Evolutionary conservation across 2,329 filamentous ascomycete species (phyloP), one percentile per base, ranked within the genome.

Genomic region (Ambrosiella cleistominuta): DNA sequence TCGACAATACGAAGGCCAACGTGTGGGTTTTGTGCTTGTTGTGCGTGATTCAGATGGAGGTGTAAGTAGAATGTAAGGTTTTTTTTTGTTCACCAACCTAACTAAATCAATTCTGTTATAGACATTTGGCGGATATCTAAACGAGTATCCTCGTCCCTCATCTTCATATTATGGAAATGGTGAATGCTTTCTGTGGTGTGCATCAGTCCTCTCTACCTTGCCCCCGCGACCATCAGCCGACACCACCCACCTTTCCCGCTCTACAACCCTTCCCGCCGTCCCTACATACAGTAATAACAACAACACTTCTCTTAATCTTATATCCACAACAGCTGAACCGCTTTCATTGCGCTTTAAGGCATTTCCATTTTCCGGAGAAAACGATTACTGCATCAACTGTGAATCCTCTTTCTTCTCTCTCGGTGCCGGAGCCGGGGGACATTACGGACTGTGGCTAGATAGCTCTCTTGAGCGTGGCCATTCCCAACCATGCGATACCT

Each of bases 331-430:
- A 47, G 2, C 64, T 65, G 4, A 63, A 63, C 49, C 66, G 66
- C 11, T 62, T 63, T 78, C 82, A 35, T 88, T 97, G 64, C 82
- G 93, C 17, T 98, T 98, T 77, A 96, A 95, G 71, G 91, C 91
- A 0, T 98, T 97, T 65, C 90, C 91, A 0, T 97, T 96, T 67
- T 94, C 86, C 59, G 93, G 93, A 4, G 80, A 95, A 45, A 97
- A 98, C 68, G 93, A 97, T 69, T 98, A 95, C 68, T 88, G 91
- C 74, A 93, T 97, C 64, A 86, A 94, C 66, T 97, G 91, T 70
- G 89, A 97, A 70, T 75, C 81, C 2, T 80, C 83, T 27, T 97
- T 86, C 68, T 70, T 98, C 12, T 93, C 86, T 65, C 77, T 97
- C 17, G 93, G 93, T 9, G 91, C 88, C 58, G 88, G 77, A 49